Base-by-base conservation (phyloP, 2,329 filamentous ascomycete genomes). In the Botrytis galanthina region DNA sequence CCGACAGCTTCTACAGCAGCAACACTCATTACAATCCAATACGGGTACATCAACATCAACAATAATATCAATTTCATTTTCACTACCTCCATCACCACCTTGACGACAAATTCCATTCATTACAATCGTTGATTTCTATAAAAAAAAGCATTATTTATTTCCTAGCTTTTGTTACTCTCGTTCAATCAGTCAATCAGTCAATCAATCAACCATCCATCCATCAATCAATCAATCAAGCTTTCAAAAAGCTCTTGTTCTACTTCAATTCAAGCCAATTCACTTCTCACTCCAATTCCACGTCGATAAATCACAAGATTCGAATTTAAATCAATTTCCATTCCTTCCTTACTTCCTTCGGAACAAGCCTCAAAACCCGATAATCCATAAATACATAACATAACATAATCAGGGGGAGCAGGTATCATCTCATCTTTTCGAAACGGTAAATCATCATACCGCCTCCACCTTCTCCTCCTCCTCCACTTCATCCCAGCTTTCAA, bases 371-470 rank as follows among this genome's bases (percentile, higher is more conserved):
- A 51, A 35, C 1, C 48, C 37, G 64, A 68, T 32, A 57, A 39
- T 14, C 22, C 32, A 35, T 29, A 10, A 59, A 42, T 66, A 26
- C 35, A n/a, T 12, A 29, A 32, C 48, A 69, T 42, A 57, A 32
- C 48, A 69, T 69, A 69, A 69, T 69, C 66, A 59, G 29, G n/a
- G 37, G 66, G 37, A 37, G 66, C 66, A 69, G 66, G 48, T 44
- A 68, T 71, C 69, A 44, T 71, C 69, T 29, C 59, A 63, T 71
- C 54, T 48, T 63, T 64, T 64, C 29, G 69, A 71, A 71, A 64
- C 69, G 32, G n/a, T 57, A 10, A 39, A 64, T 51, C 60, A 57
- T 32, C n/a, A 16, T 42, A 57, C 29, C 35, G n/a, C 51, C 51
- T 57, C 51, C 51, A 29, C 51, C 51, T 54, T 8, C 51, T 54